Conservation (phyloP, 371 early-diverging fungal genomes). For the Vairimorpha apis region DNA sequence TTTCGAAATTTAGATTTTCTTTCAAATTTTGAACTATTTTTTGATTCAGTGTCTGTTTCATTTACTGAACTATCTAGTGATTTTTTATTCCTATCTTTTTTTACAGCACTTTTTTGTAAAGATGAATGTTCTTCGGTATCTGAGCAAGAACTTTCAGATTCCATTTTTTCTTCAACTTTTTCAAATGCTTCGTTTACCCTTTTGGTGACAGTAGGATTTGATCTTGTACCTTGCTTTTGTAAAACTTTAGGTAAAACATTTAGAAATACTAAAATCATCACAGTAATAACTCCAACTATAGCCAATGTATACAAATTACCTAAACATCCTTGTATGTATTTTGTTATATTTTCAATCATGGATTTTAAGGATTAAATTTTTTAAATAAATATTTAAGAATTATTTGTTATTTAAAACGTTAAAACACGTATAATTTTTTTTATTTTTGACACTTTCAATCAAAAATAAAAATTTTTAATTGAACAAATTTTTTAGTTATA, state of each 20-base stretch:
- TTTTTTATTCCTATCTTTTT: neutral
- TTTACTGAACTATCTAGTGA: neutral
- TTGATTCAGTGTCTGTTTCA: neutral
- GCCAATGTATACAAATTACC: constrained; percentile 2
- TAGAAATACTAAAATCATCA: neutral
- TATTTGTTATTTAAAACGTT: neutral
- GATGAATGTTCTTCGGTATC: neutral
- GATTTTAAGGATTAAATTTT: no score
- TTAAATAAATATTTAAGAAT: neutral
- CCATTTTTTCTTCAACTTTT: constrained; percentile 2
- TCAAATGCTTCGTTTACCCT: constrained; percentile 3
- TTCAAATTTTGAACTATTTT: neutral
- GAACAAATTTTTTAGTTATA: no score
- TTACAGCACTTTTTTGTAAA: neutral
- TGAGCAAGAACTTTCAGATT: no score
- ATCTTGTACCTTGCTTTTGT: neutral
- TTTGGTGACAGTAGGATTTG: neutral
- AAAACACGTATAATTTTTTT: no score
- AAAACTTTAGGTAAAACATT: constrained; percentile 2
- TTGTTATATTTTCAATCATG: neutral
- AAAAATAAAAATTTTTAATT: no score
- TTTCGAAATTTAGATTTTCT: neutral
- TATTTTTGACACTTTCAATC: no score
- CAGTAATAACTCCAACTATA: neutral
- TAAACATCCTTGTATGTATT: neutral